These are phyloP conservation scores for Penicillium salamii DNA, from an alignment of 495 filamentous ascomycete genomes.

Conservation along the genomic window DNA sequence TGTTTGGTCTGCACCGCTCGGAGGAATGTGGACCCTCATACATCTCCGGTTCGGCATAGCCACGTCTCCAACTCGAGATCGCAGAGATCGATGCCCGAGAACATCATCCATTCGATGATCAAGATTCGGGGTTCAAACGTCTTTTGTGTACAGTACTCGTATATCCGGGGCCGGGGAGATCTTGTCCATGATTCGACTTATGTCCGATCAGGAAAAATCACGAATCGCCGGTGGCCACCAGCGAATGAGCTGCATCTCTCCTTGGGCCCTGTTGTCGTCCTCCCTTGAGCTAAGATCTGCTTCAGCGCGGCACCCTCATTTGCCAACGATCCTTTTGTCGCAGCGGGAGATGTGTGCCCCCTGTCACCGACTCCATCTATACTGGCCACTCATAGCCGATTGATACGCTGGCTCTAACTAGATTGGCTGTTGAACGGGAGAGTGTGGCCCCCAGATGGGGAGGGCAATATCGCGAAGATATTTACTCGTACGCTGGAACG, in stretches of 20 bases:
- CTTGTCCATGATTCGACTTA: neutral
- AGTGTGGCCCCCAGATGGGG: neutral
- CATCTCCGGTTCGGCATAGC: neutral
- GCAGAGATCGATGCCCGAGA: neutral
- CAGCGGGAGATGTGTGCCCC: neutral
- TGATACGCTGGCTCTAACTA: neutral
- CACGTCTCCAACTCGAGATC: neutral
- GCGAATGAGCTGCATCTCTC: constrained; percentile 1
- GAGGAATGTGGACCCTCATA: constrained; percentile 8
- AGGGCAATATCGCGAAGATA: neutral
- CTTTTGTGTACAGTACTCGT: neutral
- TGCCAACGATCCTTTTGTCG: neutral
- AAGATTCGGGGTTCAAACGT: neutral
- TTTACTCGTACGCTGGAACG: neutral
- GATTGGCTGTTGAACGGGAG: neutral
- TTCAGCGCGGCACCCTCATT: neutral
- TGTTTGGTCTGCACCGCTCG: neutral
- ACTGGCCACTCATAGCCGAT: neutral
- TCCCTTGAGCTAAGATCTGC: neutral
- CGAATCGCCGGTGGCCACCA: neutral
- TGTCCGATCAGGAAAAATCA: neutral
- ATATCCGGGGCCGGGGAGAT: neutral
- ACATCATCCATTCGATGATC: neutral
- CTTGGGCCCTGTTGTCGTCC: neutral
- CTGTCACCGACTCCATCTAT: neutral